phyloP scores from a whole-genome alignment of 192 early-diverging fungal species.

The Geosiphon pyriformis region DNA sequence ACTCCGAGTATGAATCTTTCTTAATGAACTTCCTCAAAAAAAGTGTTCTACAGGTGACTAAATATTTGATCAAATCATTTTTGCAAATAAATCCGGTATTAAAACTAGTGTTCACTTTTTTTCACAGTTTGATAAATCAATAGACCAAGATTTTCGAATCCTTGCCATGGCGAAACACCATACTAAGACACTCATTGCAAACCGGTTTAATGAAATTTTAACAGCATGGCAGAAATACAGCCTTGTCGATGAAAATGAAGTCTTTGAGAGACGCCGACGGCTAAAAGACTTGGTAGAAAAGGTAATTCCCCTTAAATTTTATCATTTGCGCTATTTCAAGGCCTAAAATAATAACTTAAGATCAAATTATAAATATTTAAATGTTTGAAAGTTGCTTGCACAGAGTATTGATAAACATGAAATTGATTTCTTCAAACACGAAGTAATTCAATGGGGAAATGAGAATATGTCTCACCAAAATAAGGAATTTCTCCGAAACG shows the following conservation, averaged over 20 bases:
- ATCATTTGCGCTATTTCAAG: neutral
- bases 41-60: slow-evolving; percentile 18
- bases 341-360: neutral
- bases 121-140: slow-evolving; percentile 22
- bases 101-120: neutral
- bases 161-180: slow-evolving; percentile 18
- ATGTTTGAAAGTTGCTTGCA: neutral
- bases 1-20: slow-evolving; percentile 25
- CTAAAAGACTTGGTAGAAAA: slow-evolving; percentile 18
- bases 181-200: slow-evolving; percentile 16
- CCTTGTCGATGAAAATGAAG: neutral
- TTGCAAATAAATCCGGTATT: neutral
- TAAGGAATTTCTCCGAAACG: no score
- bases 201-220: slow-evolving; percentile 16
- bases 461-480: neutral
- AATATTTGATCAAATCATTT: neutral
- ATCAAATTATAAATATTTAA: neutral
- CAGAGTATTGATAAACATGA: neutral
- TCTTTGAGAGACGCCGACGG: neutral
- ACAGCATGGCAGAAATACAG: neutral
- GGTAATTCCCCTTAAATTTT: neutral
- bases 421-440: neutral
- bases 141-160: slow-evolving; percentile 24
- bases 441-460: neutral
- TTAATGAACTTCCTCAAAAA: slow-evolving; percentile 24